A percentile compares a stretch with the other conserved stretches of the same genome.
Conservation (phyloP, 2,329 filamentous ascomycete species). For the Monosporascus sp. region DNA sequence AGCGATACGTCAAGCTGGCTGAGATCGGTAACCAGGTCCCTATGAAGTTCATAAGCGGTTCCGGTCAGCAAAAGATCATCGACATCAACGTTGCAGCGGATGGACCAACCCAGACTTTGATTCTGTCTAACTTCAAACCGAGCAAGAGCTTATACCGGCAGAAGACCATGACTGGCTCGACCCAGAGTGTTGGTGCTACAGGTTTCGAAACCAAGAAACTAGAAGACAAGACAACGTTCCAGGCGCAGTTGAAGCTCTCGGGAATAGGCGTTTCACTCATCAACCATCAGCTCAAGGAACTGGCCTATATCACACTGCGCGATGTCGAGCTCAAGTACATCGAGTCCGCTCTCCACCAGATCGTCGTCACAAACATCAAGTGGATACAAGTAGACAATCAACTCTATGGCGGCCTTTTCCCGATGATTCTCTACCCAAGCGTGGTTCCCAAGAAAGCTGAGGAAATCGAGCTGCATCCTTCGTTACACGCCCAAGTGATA, state of each 20-base stretch:
- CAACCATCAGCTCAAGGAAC: constrained; percentile 84
- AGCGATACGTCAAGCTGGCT: constrained; percentile 87
- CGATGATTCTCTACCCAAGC: constrained; percentile 93
- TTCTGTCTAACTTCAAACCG: constrained; percentile 87
- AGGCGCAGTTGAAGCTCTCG: constrained; percentile 79
- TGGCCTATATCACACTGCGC: constrained; percentile 88
- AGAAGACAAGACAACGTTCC: constrained; percentile 83
- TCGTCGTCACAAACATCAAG: constrained; percentile 82
- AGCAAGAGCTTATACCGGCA: constrained; percentile 84
- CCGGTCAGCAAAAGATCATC: constrained; percentile 76
- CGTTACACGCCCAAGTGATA: constrained; percentile 85
- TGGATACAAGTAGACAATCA: constrained; percentile 99
- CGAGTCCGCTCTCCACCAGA: constrained; percentile 92
- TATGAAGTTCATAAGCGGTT: constrained; percentile 73
- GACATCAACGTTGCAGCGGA: constrained; percentile 95
- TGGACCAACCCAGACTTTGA: constrained; percentile 89
- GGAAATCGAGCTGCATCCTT: constrained; percentile 94
- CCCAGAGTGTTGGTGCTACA: constrained; percentile 46
- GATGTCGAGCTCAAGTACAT: constrained; percentile 88
- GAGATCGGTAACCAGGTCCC: constrained; percentile 96
- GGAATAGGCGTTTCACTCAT: constrained; percentile 91
- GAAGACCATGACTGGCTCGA: constrained; percentile 48
- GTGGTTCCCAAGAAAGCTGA: constrained; percentile 96
- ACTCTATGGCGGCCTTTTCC: constrained; percentile 96
- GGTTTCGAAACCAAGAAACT: constrained; percentile 93